Evolutionary conservation across 2,329 filamentous ascomycete species (phyloP).

Genomic region (Aspergillus phoenicis): DNA sequence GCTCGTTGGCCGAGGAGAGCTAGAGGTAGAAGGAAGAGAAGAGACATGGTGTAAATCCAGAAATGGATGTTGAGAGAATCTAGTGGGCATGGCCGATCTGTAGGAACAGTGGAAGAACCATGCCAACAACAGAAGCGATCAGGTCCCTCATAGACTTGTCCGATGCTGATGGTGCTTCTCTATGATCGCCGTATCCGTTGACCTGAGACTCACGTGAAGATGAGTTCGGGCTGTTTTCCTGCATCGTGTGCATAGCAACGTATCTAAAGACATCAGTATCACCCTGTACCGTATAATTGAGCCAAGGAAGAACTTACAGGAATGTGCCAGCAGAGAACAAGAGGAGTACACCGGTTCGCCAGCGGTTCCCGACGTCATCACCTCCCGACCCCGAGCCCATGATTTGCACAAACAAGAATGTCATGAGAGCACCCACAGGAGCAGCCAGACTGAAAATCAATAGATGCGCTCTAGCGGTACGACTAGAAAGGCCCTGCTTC

Average conservation of each 20-base stretch:
- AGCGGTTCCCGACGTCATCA: constrained; percentile 66
- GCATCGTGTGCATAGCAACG: constrained; percentile 98
- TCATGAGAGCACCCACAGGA: constrained; percentile 79
- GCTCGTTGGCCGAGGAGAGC: neutral
- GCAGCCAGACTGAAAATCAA: constrained; percentile 90
- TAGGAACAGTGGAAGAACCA: constrained; percentile 51
- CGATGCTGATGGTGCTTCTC: constrained; percentile 36
- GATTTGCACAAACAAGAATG: constrained; percentile 77
- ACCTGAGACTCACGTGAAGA: constrained; percentile 34
- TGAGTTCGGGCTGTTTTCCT: constrained; percentile 60
- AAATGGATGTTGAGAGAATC: neutral
- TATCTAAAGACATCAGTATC: constrained; percentile 60
- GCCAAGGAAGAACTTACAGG: constrained; percentile 62
- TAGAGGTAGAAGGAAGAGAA: constrained; percentile 1
- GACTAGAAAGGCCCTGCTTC: constrained; percentile 87
- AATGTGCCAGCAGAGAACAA: constrained; percentile 97
- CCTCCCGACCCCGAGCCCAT: constrained; percentile 58
- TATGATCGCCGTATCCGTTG: constrained; percentile 48
- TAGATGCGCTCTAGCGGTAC: constrained; percentile 79
- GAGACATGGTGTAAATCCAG: neutral
- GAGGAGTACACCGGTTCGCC: constrained; percentile 89
- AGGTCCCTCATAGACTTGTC: constrained; percentile 50
- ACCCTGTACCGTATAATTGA: neutral
- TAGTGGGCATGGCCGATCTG: constrained; percentile 52
- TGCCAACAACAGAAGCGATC: constrained; percentile 50